Conservation (phyloP, 2,329 filamentous ascomycete species). For the Coniochaeta ligniaria region DNA sequence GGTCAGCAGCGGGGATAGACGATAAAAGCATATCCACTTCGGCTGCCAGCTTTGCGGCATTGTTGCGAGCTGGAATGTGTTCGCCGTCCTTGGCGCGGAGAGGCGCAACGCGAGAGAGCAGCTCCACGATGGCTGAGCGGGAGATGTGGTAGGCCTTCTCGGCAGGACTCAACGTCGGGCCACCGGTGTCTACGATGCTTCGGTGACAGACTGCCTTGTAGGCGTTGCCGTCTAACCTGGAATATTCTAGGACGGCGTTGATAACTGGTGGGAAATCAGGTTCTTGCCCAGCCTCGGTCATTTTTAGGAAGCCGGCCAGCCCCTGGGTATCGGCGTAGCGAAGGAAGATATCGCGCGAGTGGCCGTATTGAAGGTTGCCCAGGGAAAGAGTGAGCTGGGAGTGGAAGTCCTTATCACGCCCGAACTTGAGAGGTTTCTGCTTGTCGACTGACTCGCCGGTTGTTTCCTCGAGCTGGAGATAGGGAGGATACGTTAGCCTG, state of each 20-base stretch:
- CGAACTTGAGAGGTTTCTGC: constrained; percentile 14
- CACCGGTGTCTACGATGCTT: constrained; percentile 12
- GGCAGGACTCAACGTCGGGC: constrained; percentile 16
- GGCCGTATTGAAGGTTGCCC: constrained; percentile 53
- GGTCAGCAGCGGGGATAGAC: constrained; percentile 25
- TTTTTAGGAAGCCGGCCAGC: neutral
- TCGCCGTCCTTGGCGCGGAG: constrained; percentile 24
- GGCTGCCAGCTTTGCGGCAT: neutral
- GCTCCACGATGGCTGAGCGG: constrained; percentile 40
- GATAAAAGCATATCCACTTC: neutral
- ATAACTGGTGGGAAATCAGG: constrained; percentile 17
- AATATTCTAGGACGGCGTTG: constrained; percentile 25
- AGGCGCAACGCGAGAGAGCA: constrained; percentile 37
- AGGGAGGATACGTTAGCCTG: constrained; percentile 28
- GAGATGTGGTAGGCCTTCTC: constrained; percentile 45
- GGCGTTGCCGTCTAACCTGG: neutral
- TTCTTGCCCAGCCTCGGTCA: constrained; percentile 2
- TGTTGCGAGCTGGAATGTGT: constrained; percentile 15
- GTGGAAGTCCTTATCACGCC: constrained; percentile 4
- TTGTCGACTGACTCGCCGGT: constrained; percentile 31
- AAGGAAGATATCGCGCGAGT: constrained; percentile 49
- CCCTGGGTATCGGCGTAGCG: constrained; percentile 17
- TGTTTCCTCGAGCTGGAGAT: constrained; percentile 29
- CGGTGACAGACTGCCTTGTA: constrained; percentile 4
- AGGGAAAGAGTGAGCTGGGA: constrained; percentile 30